These are phyloP conservation scores for Petasospora fabianii DNA, from an alignment of 1,139 yeast species.

Conservation along the genomic window DNA sequence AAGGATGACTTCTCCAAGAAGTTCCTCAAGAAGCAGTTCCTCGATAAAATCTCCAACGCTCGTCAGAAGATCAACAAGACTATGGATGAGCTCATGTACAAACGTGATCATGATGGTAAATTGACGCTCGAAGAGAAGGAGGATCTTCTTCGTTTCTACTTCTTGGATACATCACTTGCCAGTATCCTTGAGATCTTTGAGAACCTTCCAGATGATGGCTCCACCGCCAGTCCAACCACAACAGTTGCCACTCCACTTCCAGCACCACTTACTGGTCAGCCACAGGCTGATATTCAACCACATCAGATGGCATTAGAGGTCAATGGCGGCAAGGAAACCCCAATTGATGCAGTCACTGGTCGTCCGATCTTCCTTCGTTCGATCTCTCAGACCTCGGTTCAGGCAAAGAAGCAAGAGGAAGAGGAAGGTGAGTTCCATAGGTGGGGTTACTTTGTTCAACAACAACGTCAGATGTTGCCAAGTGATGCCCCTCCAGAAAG, in stretches of 20 bases:
- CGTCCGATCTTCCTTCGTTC: slow-evolving; percentile 64
- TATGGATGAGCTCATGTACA: slow-evolving; percentile 56
- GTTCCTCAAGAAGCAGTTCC: slow-evolving; percentile 41
- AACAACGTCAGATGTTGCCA: slow-evolving; percentile 43
- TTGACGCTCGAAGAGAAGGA: slow-evolving; percentile 67
- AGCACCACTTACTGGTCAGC: slow-evolving; percentile 2
- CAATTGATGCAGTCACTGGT: slow-evolving; percentile 69
- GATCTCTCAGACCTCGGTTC: slow-evolving; percentile 60
- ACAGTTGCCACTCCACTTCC: slow-evolving; percentile 5
- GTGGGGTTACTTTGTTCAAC: slow-evolving; percentile 74
- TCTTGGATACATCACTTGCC: slow-evolving; percentile 61
- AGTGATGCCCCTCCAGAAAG: slow-evolving; percentile 13
- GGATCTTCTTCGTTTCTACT: slow-evolving; percentile 58
- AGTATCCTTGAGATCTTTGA: slow-evolving; percentile 58
- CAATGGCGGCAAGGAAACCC: slow-evolving; percentile 46
- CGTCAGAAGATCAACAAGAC: slow-evolving; percentile 56
- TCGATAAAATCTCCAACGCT: slow-evolving; percentile 49
- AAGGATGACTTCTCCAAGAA: slow-evolving; percentile 37
- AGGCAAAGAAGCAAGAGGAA: slow-evolving; percentile 73
- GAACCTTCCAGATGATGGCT: slow-evolving; percentile 14
- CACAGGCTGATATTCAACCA: slow-evolving; percentile 36
- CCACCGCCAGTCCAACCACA: slow-evolving; percentile 7
- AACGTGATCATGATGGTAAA: slow-evolving; percentile 46
- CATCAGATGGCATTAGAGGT: slow-evolving; percentile 67
- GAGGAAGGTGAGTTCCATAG: slow-evolving; percentile 92